Evolutionary conservation across 1,284 basidiomycete species (phyloP).

Genomic region (Sanguinoderma infundibulare): DNA sequence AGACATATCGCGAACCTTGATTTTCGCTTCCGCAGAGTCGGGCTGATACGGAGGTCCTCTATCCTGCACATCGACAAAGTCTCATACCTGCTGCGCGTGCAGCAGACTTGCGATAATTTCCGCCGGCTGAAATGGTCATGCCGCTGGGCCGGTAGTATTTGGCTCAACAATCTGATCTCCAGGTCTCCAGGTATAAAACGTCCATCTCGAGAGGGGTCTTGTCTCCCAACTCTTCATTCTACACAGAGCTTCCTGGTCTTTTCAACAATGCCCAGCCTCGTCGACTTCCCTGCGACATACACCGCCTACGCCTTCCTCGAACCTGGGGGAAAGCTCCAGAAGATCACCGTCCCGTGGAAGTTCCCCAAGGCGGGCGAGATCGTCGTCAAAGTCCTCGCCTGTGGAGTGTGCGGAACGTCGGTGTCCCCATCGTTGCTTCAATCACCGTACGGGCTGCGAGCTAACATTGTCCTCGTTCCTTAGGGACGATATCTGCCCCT

Average conservation of each 20-base stretch:
- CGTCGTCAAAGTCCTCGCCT: slow-evolving; percentile 34
- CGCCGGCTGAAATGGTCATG: too few species aligned
- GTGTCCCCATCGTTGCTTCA: background rate
- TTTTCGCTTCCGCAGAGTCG: background rate
- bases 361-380: slow-evolving; percentile 30
- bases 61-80: background rate
- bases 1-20: background rate
- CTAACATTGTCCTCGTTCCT: too few species aligned
- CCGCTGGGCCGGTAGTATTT: too few species aligned
- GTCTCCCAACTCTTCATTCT: background rate
- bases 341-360: slow-evolving; percentile 29
- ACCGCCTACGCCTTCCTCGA: slow-evolving; percentile 32
- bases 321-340: slow-evolving; percentile 28
- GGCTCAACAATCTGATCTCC: background rate
- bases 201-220: background rate
- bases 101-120: background rate
- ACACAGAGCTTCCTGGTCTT: background rate
- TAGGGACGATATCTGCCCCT: slow-evolving; percentile 29
- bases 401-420: slow-evolving; percentile 34
- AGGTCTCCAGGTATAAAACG: background rate
- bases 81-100: background rate
- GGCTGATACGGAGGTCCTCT: background rate
- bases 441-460: background rate
- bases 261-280: background rate
- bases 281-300: slow-evolving; percentile 23